Base-by-base conservation (phyloP, 306 rosid species). In the Rosa lucieae region DNA sequence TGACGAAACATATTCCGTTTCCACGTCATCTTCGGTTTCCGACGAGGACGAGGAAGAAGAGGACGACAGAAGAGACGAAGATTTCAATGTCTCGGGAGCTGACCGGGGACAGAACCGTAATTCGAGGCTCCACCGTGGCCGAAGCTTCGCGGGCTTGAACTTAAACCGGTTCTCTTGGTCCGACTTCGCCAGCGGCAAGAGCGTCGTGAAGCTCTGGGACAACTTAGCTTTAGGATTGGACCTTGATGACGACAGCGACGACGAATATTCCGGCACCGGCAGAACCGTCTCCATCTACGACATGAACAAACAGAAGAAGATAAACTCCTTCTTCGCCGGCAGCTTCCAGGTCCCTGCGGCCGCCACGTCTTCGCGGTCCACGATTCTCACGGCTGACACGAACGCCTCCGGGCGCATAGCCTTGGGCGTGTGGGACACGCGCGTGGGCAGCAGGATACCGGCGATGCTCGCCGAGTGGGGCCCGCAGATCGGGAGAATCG, bases 191-290 rank as follows among this genome's bases (percentile, higher is more conserved):
- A 74, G 82, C 58, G 86, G 88, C 4, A 81, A 79, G 74, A 90
- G 87, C 85, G 99, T 94, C 7, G 99, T 94, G 12, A 89, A 94
- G 59, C 83, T 92, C 8, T 92, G 99, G 97, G 97, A 91, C 15
- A 75, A 80, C 37, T 49, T 89, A 43, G 92, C 88, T 5, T 85
- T 92, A 4, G 87, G 91, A 0, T 42, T 90, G n/a, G 92, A 88
- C 0, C 77, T 70, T 39, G 85, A 75, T 18, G 49, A 67, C 29
- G 51, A 67, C 14, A n/a, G 10, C 59, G 85, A 51, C 1, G 82
- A 79, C 0, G 76, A 70, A 3, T 46, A 61, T 2, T 26, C 47
- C 14, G 12, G 49, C 9, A 52, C 18, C 2, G 70, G 48, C 47
- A 81, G 78, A 11, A 68, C 77, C 26, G 75, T 86, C 0, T 80